phyloP scores from a whole-genome alignment of 768 basidiomycete species.

The Lyophyllum semitale region DNA sequence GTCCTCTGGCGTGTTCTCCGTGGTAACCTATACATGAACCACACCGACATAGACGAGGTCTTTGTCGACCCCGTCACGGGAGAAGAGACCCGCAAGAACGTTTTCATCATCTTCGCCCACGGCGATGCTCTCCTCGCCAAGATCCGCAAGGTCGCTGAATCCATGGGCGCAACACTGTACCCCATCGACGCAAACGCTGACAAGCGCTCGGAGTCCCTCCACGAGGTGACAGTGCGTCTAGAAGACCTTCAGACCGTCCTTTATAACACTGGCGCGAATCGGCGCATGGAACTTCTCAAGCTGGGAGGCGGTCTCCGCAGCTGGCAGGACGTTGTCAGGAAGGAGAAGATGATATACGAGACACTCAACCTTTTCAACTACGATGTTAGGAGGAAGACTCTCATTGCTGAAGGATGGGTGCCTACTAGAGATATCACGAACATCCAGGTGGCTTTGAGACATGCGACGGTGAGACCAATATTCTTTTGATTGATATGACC shows the following conservation, averaged over 20 bases:
- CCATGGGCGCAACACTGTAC: constrained; percentile 97
- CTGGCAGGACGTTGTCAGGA: constrained; percentile 93
- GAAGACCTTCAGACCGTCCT: constrained; percentile 90
- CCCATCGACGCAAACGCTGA: constrained; percentile 94
- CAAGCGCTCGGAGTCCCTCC: constrained; percentile 87
- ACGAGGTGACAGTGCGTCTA: constrained; percentile 83
- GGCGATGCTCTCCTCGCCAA: constrained; percentile 90
- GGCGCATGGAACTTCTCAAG: constrained; percentile 79
- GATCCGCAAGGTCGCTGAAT: constrained; percentile 97
- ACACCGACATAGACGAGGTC: constrained; percentile 90
- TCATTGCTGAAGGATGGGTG: constrained; percentile 98
- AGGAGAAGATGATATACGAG: constrained; percentile 96
- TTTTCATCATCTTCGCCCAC: constrained; percentile 99
- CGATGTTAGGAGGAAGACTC: constrained; percentile 89
- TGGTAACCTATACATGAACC: constrained; percentile 99
- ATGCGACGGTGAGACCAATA: constrained; percentile 69
- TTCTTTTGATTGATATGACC: neutral
- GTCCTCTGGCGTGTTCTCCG: constrained; percentile 97
- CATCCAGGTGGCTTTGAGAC: constrained; percentile 85
- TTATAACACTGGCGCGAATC: constrained; percentile 84
- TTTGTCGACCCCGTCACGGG: constrained; percentile 88
- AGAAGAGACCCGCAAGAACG: constrained; percentile 90
- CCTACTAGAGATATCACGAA: constrained; percentile 87
- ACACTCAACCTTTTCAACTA: constrained; percentile 95
- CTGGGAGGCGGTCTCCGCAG: constrained; percentile 83